These are phyloP conservation scores for Dryas drummondii DNA, from an alignment of 306 rosid species.

Conservation along the genomic window DNA sequence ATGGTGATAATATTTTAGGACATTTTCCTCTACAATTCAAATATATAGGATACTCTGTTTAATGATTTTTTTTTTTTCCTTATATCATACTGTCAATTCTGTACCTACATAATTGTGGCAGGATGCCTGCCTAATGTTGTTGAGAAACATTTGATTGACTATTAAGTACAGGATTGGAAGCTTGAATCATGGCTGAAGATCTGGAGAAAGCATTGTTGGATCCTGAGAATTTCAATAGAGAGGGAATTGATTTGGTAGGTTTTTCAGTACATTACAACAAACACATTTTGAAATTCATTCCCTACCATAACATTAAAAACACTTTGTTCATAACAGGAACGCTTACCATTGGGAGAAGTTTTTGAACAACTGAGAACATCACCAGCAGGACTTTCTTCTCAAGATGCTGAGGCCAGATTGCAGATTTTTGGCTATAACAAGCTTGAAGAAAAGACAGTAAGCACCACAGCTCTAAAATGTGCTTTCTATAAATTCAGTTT, in stretches of 20 bases:
- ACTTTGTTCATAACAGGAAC: conserved; percentile 48
- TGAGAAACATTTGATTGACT: conserved; percentile 7
- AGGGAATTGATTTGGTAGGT: conserved; percentile 76
- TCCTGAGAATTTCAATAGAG: conserved; percentile 71
- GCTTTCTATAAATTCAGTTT: background rate
- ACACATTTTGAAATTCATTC: conserved; percentile 27
- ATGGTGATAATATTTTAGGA: too few relatives aligned
- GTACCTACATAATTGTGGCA: conserved; percentile 1
- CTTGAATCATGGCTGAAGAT: conserved; percentile 61
- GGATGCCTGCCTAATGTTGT: conserved; percentile 1
- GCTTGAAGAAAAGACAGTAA: conserved; percentile 81
- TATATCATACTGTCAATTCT: background rate
- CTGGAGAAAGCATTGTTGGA: conserved; percentile 69
- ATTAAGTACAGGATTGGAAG: conserved; percentile 21
- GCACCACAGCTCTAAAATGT: conserved; percentile 7
- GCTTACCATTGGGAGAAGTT: conserved; percentile 72
- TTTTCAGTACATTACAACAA: background rate
- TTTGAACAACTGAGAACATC: conserved; percentile 75
- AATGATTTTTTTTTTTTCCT: background rate
- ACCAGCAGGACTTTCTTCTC: conserved; percentile 63
- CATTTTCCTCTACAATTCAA: too few relatives aligned
- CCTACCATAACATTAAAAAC: conserved; percentile 7
- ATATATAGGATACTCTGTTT: background rate
- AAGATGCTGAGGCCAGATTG: conserved; percentile 70
- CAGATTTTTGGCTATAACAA: conserved; percentile 68